Evolutionary conservation across 352 stramenopile genomes (phyloP), one percentile per base, ranked within the genome.

Genomic region (Nothophytophthora sp.): DNA sequence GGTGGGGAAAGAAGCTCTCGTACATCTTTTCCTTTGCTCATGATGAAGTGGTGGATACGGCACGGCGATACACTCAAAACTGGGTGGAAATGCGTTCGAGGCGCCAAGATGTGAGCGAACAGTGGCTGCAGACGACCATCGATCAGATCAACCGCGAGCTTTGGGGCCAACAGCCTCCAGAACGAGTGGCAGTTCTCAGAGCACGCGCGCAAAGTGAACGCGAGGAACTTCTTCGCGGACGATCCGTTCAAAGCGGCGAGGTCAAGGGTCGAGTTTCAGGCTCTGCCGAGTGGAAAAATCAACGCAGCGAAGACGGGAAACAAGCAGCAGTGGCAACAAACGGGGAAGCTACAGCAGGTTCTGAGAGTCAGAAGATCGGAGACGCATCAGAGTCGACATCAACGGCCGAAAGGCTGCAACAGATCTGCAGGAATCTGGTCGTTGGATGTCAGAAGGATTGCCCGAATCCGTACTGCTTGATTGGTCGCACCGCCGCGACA

Each of bases 1-100:
- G 93, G 10, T 98, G 95, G 93, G 92, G 92, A 1, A 98, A 98
- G 47, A 86, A 97, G 30, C 63, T 98, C 0, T 92, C 78, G 47
- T 97, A 97, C 58, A 91, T 98, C 27, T 87, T 98, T 53, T 92
- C 92, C 5, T 88, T 95, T 40, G 75, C 71, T 5, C 68, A 74
- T 29, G 88, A 97, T 64, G 76, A 97, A 64, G 76, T 98, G 9
- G 78, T 95, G 16, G 95, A 98, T 65, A 87, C 96, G 2, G 95
- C 92, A 8, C 76, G 76, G 33, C 48, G 85, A 7, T 95, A 95
- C 51, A 93, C 85, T 1, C 63, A 74, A 22, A 76, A 84, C 23
- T 95, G 73, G 73, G 64, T 78, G 10, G 76, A 70, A 1, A 85
- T 93, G 74, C 61, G 67, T 7, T 37, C 67, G 23, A 73, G 85